Percentiles rank a stretch among this genome's conserved stretches.
Conservation (phyloP, 2,329 filamentous ascomycete genomes). For the Beauveria varroae region DNA sequence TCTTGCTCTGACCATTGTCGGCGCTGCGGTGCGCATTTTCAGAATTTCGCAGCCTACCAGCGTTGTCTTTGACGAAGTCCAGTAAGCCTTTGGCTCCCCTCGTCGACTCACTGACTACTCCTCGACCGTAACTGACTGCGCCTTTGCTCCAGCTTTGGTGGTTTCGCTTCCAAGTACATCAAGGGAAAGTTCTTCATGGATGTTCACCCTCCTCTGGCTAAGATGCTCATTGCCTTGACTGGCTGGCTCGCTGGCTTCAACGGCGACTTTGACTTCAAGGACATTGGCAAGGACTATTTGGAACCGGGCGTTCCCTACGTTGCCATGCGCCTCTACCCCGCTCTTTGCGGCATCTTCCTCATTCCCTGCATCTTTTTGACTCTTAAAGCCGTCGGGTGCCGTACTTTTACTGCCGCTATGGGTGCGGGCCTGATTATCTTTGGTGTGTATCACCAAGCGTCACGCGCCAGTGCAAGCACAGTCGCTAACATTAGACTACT, state of each 20-base stretch:
- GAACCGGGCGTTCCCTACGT: conserved; percentile 95
- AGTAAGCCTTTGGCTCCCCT: conserved; percentile 53
- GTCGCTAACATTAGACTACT: conserved; percentile 20
- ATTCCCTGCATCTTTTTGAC: conserved; percentile 93
- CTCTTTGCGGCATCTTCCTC: conserved; percentile 78
- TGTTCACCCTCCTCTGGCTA: conserved; percentile 95
- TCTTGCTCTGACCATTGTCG: conserved; percentile 64
- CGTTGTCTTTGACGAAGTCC: conserved; percentile 98
- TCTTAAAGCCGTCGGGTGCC: conserved; percentile 83
- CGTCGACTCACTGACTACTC: not conserved
- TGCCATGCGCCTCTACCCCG: conserved; percentile 90
- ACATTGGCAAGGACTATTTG: conserved; percentile 97
- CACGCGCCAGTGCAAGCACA: not conserved
- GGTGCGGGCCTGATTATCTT: conserved; percentile 86
- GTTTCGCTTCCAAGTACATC: conserved; percentile 98
- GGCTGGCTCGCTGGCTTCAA: conserved; percentile 94
- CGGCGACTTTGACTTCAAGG: conserved; percentile 96
- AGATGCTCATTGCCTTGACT: conserved; percentile 90
- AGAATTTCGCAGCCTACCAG: conserved; percentile 93
- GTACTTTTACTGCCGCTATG: conserved; percentile 74
- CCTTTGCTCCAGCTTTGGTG: conserved; percentile 66
- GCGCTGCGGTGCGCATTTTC: conserved; percentile 77
- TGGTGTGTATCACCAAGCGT: conserved; percentile 47
- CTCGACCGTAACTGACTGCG: not conserved
- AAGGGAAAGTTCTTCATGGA: conserved; percentile 99